phyloP scores from a whole-genome alignment of 306 rosid species.

The Prunus mira region DNA sequence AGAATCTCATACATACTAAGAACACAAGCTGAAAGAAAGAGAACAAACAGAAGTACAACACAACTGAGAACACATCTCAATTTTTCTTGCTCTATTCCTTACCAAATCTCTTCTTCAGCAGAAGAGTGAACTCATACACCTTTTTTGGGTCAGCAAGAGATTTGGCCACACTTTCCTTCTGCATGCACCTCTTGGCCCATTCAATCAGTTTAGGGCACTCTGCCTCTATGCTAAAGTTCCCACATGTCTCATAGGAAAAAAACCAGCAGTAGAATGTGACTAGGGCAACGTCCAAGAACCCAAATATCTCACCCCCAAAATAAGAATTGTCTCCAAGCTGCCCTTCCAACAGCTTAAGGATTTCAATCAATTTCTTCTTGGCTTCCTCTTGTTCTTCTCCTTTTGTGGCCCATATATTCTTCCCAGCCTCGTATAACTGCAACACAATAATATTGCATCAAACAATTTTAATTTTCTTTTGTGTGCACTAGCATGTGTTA shows the following conservation, averaged over 20 bases:
- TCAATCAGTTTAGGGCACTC: constrained; percentile 13
- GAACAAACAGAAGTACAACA: too few relatives aligned
- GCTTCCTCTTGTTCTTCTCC: constrained; percentile 24
- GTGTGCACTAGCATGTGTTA: too few relatives aligned
- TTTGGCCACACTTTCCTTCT: constrained; percentile 23
- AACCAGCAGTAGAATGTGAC: constrained; percentile 18
- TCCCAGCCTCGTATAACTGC: constrained; percentile 28
- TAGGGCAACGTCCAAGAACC: constrained; percentile 32
- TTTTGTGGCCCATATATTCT: constrained; percentile 21
- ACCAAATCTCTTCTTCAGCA: not conserved
- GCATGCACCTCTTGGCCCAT: constrained; percentile 15
- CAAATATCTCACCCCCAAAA: constrained; percentile 26
- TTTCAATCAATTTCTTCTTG: constrained; percentile 10
- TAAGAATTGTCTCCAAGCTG: constrained; percentile 32
- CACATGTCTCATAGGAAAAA: constrained; percentile 7
- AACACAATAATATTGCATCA: not conserved
- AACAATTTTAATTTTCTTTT: too few relatives aligned
- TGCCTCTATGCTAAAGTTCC: constrained; percentile 16
- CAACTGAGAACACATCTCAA: too few relatives aligned
- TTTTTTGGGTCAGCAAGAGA: constrained; percentile 26
- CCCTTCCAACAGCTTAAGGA: constrained; percentile 15
- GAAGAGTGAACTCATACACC: constrained; percentile 20
- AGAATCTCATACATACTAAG: too few relatives aligned
- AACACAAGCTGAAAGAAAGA: too few relatives aligned
- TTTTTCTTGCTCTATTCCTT: constrained; percentile 7